Evolutionary conservation across 306 rosid species (phyloP), one percentile per base, ranked within the genome.

Genomic region (Delonix regia): DNA sequence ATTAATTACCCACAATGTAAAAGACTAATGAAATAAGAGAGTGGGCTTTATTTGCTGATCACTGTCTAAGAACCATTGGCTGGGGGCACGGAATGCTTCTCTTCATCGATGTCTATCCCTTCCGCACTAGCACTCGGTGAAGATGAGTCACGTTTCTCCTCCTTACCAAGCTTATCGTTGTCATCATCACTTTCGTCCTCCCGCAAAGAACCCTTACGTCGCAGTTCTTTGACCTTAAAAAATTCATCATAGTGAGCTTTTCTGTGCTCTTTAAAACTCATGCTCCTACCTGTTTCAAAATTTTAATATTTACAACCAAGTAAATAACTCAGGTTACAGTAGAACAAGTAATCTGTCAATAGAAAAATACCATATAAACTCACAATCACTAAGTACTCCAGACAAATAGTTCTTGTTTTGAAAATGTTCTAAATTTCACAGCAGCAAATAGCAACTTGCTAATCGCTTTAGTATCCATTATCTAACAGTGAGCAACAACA

Each of bases 81-180:
- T 28, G 79, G 84, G 77, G 87, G 49, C 8, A 21, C 30, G 25
- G 87, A 71, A 45, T 84, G 57, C 69, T 70, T 80, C 49, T 83
- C 61, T 41, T 87, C 87, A 59, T 80, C 82, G 2, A 94, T 90
- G 80, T 78, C 93, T 68, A 91, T 91, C 60, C 83, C 93, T 84
- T 85, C 83, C 78, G 91, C 94, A 64, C 89, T 77, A 9, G 88
- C 88, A 82, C 87, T 87, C 65, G 78, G 38, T 19, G 86, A 65
- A 77, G 91, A 73, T 30, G 88, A 78, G 72, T 78, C 84, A 25
- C 67, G 16, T 67, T 72, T 78, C 82, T 75, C 80, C 55, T 68
- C 5, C 38, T 75, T 59, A 1, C 56, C 68, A 82, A 33, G 66
- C 71, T 74, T 13, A 25, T 49, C 56, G 7, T 78, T 38, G 7